Base-by-base conservation (phyloP, 768 basidiomycete genomes). In the Russula olivacea region DNA sequence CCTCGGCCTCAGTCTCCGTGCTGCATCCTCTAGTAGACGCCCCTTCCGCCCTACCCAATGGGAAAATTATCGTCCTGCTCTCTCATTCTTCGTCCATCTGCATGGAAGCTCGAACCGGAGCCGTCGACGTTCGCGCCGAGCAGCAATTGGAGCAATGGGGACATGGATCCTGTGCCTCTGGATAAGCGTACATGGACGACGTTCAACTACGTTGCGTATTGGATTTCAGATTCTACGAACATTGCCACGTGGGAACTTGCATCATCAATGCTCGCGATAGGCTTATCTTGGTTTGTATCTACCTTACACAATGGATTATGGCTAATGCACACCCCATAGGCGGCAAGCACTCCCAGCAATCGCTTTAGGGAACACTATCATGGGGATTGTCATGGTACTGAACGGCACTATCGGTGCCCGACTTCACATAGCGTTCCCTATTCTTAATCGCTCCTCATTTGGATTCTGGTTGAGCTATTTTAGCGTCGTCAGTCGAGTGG, bases 391-490 rank as follows among this genome's bases (percentile, higher is more conserved):
- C 21, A 84, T 93, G 78, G 83, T 91, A 1, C 75, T 89, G 53
- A 93, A 91, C 69, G 91, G 91, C 54, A 85, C 87, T 5, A 80
- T 84, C 30, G 89, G 91, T 28, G 87, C 91, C 28, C 82, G 87
- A 21, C 79, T 91, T 50, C 89, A 90, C 67, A 76, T 93, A 28
- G 83, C 88, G 0, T 92, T 92, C 71, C 80, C 83, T 1, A 81
- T 93, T 55, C 77, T 92, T n/a, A 90, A 87, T 68, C 80, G 92
- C 17, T 91, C 91, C 2, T 91, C 88, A 0, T 90, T 93, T 68
- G 92, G 93, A 2, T 93, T 92, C 76, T 93, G 88, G 84, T 82
- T 93, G 69, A 89, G 89, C 70, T 93, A 91, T 74, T 93, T 93
- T 72, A 85, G 83, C 61, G 88, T 94, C 51, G 71, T 93, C 61